A percentile compares a stretch with the other conserved stretches of the same genome.
Evolutionary conservation across 2,329 filamentous ascomycete genomes (phyloP).

Genomic region (Beauveria pseudobassiana): DNA sequence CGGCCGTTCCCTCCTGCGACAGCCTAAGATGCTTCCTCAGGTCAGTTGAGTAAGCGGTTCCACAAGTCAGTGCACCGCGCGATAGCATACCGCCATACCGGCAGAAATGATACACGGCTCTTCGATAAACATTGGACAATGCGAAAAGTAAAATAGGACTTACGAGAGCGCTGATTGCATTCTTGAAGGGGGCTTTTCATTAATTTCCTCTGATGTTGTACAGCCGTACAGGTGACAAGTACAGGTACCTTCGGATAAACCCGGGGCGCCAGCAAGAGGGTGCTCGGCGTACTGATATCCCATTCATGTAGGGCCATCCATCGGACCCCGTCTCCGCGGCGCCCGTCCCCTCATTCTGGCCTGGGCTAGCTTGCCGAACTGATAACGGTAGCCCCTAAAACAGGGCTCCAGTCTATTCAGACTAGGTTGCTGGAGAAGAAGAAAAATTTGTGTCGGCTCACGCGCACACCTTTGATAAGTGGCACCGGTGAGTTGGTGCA

Average conservation of each 20-base stretch:
- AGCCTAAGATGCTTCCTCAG: background rate
- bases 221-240: too few species aligned
- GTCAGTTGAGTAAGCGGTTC: background rate
- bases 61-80: background rate
- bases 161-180: too few species aligned
- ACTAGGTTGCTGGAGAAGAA: background rate
- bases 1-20: background rate
- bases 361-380: background rate
- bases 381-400: constrained; percentile 7
- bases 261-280: too few species aligned
- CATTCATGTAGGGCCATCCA: background rate
- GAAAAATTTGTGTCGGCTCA: constrained; percentile 8
- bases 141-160: too few species aligned
- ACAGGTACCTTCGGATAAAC: too few species aligned
- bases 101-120: background rate
- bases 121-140: background rate
- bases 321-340: background rate
- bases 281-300: background rate
- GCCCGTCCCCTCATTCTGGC: constrained; percentile 4
- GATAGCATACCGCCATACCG: background rate
- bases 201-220: too few species aligned
- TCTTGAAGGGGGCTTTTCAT: too few species aligned
- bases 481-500: background rate
- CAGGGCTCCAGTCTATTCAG: background rate
- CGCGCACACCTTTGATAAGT: constrained; percentile 6